Base-by-base conservation (phyloP, 805 yeast species). In the Yarrowia deformans region DNA sequence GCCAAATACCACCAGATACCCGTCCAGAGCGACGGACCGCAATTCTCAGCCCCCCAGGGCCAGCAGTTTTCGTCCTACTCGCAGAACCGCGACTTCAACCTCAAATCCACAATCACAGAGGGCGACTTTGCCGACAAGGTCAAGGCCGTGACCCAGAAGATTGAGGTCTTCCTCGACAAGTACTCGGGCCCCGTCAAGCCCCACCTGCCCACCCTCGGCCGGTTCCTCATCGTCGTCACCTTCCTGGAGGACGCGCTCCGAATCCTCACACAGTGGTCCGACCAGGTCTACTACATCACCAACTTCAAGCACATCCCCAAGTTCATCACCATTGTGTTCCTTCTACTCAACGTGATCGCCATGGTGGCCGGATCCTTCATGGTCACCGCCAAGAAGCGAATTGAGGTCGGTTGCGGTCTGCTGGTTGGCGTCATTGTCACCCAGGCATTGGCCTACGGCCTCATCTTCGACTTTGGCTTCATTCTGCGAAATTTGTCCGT, bases 161-260 rank as follows among this genome's bases (percentile, higher is more conserved):
- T 77, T 23, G 81, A 79, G 72, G 72, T 74, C 68, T 61, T 72
- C 34, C 71, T 79, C 23, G 79, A 80, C 68, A 74, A 73, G 55
- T 67, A 75, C 40, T 78, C 77, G 42, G 73, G 73, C 46, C 81
- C 81, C 12, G 63, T 79, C 67, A 76, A 77, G 74, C 81, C 81
- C 23, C 79, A 80, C 74, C 88, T 93, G 61, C 98, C 98, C 9
- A 87, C 88, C 29, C 86, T 94, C 74, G 98, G 97, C 46, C 84
- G 98, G 70, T 87, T 91, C 71, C 85, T 93, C 72, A 93, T 94
- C 71, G 97, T 94, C 69, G 97, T 97, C 61, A 95, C 98, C 0
- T 94, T 93, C 77, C 86, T 87, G 73, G 98, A 94, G 80, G 98
- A 95, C 76, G 85, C 97, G 3, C 77, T 89, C 67, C 85, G 99